phyloP scores from a whole-genome alignment of 345 rosid species.

The thale cress (Arabidopsis thaliana) region TAIR10.1 NC_003075.7:14068001-14068500 shows the following conservation, averaged over 20 bases:
- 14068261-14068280: constrained; percentile 98
- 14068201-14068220: constrained; percentile 5
- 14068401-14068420: constrained; percentile 98
- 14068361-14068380: constrained; percentile 98
- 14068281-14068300: constrained; percentile 98
- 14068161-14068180: constrained; percentile 59
- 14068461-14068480: constrained; percentile 94
- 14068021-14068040: constrained; percentile 31
- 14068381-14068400: constrained; percentile 99
- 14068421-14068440: constrained; percentile 85
- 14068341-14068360: constrained; percentile 93
- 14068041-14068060: neutral
- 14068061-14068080: neutral
- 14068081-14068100: constrained; percentile 30
- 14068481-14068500: constrained; percentile 6
- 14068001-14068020: constrained; percentile 74
- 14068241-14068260: constrained; percentile 22
- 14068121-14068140: constrained; percentile 97
- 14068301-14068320: constrained; percentile 82
- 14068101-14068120: constrained; percentile 96
- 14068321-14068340: constrained; percentile 94
- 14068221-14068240: neutral
- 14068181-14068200: constrained; percentile 18
- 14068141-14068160: constrained; percentile 95
- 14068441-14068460: constrained; percentile 88